A percentile compares a stretch with the other conserved stretches of the same genome.
phyloP scores from a whole-genome alignment of 495 filamentous ascomycete species.

The Mycothermus thermophilus region DNA sequence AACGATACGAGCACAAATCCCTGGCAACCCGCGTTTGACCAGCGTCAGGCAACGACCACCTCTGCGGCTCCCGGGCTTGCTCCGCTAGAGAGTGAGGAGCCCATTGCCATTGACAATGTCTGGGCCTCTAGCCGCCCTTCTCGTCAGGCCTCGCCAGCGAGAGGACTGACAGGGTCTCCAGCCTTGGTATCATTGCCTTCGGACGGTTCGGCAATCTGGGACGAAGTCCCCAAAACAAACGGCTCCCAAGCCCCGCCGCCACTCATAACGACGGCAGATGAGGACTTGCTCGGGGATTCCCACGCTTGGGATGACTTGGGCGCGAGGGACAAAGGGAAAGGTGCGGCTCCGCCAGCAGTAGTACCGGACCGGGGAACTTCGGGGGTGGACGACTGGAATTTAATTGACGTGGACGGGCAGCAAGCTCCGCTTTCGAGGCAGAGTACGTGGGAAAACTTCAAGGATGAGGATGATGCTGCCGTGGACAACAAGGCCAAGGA shows the following conservation, averaged over 20 bases:
- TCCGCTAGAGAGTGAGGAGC: slow-evolving; percentile 18
- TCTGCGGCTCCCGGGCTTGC: slow-evolving; percentile 12
- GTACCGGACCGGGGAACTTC: slow-evolving; percentile 10
- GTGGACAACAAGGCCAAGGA: slow-evolving; percentile 6
- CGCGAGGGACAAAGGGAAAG: slow-evolving; percentile 20
- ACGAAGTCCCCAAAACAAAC: slow-evolving; percentile 12
- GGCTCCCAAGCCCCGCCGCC: slow-evolving; percentile 2
- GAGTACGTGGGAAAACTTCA: slow-evolving; percentile 29
- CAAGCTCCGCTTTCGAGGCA: slow-evolving; percentile 21
- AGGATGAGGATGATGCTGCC: slow-evolving; percentile 14
- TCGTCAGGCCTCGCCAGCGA: slow-evolving; percentile 19
- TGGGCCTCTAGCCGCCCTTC: slow-evolving; percentile 26
- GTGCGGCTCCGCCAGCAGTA: slow-evolving; percentile 9
- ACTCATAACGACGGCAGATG: slow-evolving; percentile 11
- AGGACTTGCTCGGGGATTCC: slow-evolving; percentile 23
- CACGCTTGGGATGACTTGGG: slow-evolving; percentile 34
- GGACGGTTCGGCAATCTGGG: slow-evolving; percentile 22
- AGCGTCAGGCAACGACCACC: slow-evolving; percentile 7
- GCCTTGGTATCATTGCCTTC: slow-evolving; percentile 18
- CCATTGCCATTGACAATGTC: too few species aligned
- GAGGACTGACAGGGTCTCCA: too few species aligned
- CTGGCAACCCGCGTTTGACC: slow-evolving; percentile 32
- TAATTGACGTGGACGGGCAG: slow-evolving; percentile 30
- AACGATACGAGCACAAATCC: slow-evolving; percentile 35
- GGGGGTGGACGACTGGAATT: slow-evolving; percentile 33